Evolutionary conservation across 2,329 filamentous ascomycete genomes (phyloP).

Genomic region (Pestalotiopsis fici): DNA sequence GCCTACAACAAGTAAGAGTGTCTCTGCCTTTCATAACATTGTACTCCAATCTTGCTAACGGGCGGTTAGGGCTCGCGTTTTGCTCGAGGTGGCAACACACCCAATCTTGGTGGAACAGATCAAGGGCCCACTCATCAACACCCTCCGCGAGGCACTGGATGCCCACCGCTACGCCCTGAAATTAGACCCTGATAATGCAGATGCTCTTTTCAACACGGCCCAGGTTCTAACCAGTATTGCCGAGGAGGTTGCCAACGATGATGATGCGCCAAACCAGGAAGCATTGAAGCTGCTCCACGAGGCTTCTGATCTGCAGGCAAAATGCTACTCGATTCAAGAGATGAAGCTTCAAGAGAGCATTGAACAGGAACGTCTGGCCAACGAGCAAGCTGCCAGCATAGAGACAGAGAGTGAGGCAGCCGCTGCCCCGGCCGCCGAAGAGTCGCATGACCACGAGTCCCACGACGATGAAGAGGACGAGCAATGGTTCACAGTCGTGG

Average conservation of each 20-base stretch:
- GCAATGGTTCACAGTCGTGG: constrained; percentile 67
- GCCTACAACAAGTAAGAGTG: constrained; percentile 71
- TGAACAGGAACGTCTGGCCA: constrained; percentile 30
- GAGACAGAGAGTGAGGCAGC: constrained; percentile 10
- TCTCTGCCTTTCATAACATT: constrained; percentile 9
- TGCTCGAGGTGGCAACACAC: constrained; percentile 71
- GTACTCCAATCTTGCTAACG: constrained; percentile 7
- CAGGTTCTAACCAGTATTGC: constrained; percentile 69
- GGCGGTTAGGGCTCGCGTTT: constrained; percentile 60
- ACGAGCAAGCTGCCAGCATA: constrained; percentile 33
- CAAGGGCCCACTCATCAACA: constrained; percentile 50
- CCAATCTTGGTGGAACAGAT: constrained; percentile 61
- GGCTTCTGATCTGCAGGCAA: constrained; percentile 25
- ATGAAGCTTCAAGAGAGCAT: constrained; percentile 27
- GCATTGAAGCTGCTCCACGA: constrained; percentile 38
- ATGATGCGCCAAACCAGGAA: constrained; percentile 38
- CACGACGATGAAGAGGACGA: constrained; percentile 39
- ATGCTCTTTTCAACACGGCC: constrained; percentile 71
- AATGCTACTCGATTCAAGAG: constrained; percentile 55
- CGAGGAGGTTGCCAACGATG: constrained; percentile 58
- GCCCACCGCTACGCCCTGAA: constrained; percentile 64
- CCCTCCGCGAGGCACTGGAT: constrained; percentile 60
- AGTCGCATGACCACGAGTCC: constrained; percentile 21
- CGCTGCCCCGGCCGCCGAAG: constrained; percentile 14
- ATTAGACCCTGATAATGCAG: constrained; percentile 63